Base-by-base conservation (phyloP, 306 rosid species). In the Parietaria judaica region DNA sequence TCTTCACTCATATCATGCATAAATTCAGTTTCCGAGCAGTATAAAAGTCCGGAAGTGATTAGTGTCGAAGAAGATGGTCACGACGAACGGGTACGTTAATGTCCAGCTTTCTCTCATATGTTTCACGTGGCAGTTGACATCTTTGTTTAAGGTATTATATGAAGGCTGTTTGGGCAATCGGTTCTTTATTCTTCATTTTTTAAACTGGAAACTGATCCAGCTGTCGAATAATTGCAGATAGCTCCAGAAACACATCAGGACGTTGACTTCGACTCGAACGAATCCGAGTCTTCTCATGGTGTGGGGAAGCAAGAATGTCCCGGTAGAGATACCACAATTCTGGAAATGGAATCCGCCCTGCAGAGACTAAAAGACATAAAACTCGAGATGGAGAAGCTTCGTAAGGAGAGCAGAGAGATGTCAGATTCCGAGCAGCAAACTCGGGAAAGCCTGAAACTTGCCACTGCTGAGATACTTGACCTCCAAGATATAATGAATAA, bases 271-370 rank as follows among this genome's bases (percentile, higher is more conserved):
- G 68, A 59, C 48, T 36, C 51, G 62, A 74, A 71, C 56, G 39
- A 46, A 63, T 77, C 64, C 23, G 74, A 79, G 64, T 57, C 67
- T 66, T 62, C 84, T 60, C 68, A 13, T 63, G 54, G 73, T 53
- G 39, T 54, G 61, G 70, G 50, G 51, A 73, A 78, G 48, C 74
- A 68, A 68, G 78, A 71, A 73, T 47, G 75, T 41, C 45, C 9
- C 45, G 45, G 78, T 67, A 80, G 78, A 70, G 96, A 87, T 70
- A 70, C 34, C 52, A 80, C 91, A 58, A 81, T 91, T 69, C 35
- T 68, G 74, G 96, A 88, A 77, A 83, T 91, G 59, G 92, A 80
- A 75, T 73, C 81, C 72, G 90, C 98, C 62, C 84, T 91, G 67
- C 77, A 75, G 67, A 91, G 85, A 84, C 80, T 91, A 73, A 65